Conservation (phyloP, 805 yeast species). For the Candida khao-thaluensis region DNA sequence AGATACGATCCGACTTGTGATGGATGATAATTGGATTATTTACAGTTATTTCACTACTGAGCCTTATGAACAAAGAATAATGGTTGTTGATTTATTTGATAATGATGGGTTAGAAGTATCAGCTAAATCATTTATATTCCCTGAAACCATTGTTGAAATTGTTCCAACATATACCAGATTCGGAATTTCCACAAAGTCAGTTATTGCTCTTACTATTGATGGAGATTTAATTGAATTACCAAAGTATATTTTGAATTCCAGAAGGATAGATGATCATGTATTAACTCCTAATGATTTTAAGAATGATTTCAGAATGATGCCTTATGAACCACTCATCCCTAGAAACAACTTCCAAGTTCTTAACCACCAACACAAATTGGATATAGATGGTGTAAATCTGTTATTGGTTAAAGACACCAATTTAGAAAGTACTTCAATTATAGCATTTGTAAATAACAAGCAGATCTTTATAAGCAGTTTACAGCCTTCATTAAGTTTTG, state of each 20-base stretch:
- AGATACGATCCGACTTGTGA: conserved; percentile 48
- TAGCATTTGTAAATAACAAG: conserved; percentile 56
- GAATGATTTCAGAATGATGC: conserved; percentile 55
- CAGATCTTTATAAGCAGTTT: conserved; percentile 77
- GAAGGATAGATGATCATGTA: conserved; percentile 60
- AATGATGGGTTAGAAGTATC: conserved; percentile 32
- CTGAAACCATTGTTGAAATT: conserved; percentile 55
- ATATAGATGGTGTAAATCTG: conserved; percentile 17
- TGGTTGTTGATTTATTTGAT: conserved; percentile 71
- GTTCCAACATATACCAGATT: conserved; percentile 38
- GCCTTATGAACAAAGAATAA: conserved; percentile 56
- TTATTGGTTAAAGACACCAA: conserved; percentile 49
- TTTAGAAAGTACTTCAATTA: conserved; percentile 77
- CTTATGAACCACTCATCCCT: conserved; percentile 64
- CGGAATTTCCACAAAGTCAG: conserved; percentile 47
- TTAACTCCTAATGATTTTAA: conserved; percentile 51
- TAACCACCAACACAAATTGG: conserved; percentile 38
- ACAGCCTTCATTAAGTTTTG: conserved; percentile 83
- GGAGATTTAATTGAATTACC: conserved; percentile 75
- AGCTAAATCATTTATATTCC: conserved; percentile 59
- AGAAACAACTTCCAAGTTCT: conserved; percentile 34
- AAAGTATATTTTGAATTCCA: conserved; percentile 61
- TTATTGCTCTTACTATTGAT: conserved; percentile 55
- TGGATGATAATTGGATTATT: conserved; percentile 84
- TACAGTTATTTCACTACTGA: conserved; percentile 57